Evolutionary conservation across 768 basidiomycete species (phyloP).

Genomic region (Lyophyllum shimeji): DNA sequence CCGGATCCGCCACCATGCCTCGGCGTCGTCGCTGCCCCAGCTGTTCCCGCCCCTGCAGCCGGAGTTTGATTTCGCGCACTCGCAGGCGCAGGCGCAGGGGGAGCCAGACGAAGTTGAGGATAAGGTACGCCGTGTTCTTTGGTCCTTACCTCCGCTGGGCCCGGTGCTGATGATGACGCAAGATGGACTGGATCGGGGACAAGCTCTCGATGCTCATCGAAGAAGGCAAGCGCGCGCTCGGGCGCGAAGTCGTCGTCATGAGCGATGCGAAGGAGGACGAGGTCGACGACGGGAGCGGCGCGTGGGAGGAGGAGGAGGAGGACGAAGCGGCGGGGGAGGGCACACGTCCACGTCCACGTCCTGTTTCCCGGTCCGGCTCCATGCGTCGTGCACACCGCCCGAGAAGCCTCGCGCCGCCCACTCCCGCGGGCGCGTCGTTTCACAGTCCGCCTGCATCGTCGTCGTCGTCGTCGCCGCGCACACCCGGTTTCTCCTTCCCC

Average conservation of each 20-base stretch:
- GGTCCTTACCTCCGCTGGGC: neutral
- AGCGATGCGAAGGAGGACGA: constrained; percentile 74
- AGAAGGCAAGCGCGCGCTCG: constrained; percentile 76
- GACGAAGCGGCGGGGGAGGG: too few relatives aligned
- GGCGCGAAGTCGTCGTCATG: constrained; percentile 76
- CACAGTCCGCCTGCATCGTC: constrained; percentile 24
- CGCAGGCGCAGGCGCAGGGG: constrained; percentile 19
- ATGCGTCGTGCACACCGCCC: constrained; percentile 21
- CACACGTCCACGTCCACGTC: constrained; percentile 19
- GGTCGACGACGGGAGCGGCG: constrained; percentile 71
- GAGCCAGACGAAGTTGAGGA: constrained; percentile 42
- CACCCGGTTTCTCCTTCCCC: constrained; percentile 1
- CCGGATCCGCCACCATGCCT: constrained; percentile 21
- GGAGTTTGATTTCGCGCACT: constrained; percentile 45
- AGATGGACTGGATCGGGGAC: constrained; percentile 87
- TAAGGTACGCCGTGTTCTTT: constrained; percentile 45
- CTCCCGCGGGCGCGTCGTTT: constrained; percentile 21
- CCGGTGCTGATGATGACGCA: neutral
- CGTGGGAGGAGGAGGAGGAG: constrained; percentile 66
- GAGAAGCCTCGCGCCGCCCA: constrained; percentile 21
- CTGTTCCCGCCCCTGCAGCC: constrained; percentile 31
- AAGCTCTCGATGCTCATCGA: constrained; percentile 69
- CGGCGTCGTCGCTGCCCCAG: constrained; percentile 17
- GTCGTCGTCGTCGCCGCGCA: constrained; percentile 21
- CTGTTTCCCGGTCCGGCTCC: constrained; percentile 26